phyloP scores from a whole-genome alignment of 2,329 filamentous ascomycete species.

The Penicillium digitatum region DNA sequence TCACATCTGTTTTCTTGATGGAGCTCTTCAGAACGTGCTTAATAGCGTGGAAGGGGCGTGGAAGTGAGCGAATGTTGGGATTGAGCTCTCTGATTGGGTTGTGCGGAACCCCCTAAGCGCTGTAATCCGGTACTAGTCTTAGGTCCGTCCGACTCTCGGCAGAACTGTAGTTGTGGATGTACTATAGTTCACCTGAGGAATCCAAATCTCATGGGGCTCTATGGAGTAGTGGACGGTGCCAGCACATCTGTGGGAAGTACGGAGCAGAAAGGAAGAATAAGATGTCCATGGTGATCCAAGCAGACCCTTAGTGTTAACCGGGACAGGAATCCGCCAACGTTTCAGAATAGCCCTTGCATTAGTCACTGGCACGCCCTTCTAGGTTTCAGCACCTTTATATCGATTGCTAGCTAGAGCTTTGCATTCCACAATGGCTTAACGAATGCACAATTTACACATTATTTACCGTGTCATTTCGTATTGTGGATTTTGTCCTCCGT shows the following conservation, averaged over 20 bases:
- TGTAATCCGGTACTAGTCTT: not conserved
- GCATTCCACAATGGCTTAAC: slow-evolving; percentile 17
- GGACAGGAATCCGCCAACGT: slow-evolving; percentile 20
- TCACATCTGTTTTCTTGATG: slow-evolving; percentile 1
- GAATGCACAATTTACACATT: not conserved
- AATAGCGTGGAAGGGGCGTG: not conserved
- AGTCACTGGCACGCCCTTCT: slow-evolving; percentile 4
- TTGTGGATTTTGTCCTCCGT: not conserved
- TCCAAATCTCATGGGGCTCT: not conserved
- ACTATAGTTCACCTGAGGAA: not conserved
- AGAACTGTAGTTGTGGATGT: not conserved
- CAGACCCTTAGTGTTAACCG: not conserved
- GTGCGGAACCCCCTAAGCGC: not conserved
- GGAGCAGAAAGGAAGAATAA: not conserved
- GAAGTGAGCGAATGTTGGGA: slow-evolving; percentile 1
- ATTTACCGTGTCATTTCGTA: not conserved
- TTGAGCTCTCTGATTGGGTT: slow-evolving; percentile 2
- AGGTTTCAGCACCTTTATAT: slow-evolving; percentile 17
- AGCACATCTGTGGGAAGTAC: not conserved
- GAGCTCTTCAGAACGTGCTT: not conserved
- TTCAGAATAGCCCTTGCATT: slow-evolving; percentile 22
- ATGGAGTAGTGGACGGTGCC: not conserved
- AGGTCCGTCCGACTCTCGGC: not conserved
- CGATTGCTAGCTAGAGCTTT: slow-evolving; percentile 19
- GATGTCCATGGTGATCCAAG: not conserved